Evolutionary conservation across 768 basidiomycete genomes (phyloP).

Genomic region (Suillus placidus): DNA sequence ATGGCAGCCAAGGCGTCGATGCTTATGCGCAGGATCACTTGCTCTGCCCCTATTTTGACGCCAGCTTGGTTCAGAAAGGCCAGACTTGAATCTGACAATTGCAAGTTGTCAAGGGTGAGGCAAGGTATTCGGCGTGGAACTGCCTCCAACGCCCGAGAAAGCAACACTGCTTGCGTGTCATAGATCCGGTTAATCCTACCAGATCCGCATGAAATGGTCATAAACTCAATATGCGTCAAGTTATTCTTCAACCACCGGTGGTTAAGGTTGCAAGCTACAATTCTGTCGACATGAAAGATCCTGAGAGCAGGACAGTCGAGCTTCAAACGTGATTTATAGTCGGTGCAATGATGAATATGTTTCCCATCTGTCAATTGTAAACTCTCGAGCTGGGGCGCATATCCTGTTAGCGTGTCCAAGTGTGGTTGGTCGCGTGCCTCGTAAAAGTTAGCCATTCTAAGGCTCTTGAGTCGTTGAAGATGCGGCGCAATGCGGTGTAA

Average conservation of each 20-base stretch:
- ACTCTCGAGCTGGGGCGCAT: neutral
- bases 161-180: neutral
- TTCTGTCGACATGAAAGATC: neutral
- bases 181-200: neutral
- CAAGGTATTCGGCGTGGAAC: slow-evolving; percentile 3
- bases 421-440: no score
- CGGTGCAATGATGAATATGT: neutral
- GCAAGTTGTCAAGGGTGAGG: neutral
- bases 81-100: neutral
- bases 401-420: neutral
- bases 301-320: neutral
- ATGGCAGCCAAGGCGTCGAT: neutral
- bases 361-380: neutral
- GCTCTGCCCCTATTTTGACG: neutral
- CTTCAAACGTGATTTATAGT: neutral
- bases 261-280: neutral
- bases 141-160: neutral
- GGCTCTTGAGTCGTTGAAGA: slow-evolving; percentile 1
- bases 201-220: neutral
- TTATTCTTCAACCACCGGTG: neutral
- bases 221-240: neutral
- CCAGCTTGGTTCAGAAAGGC: neutral
- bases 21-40: neutral
- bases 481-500: neutral
- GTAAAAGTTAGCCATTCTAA: neutral